A percentile compares a stretch with the other conserved stretches of the same genome.
phyloP scores from a whole-genome alignment of 768 basidiomycete species.

The Hysterangium stoloniferum region DNA sequence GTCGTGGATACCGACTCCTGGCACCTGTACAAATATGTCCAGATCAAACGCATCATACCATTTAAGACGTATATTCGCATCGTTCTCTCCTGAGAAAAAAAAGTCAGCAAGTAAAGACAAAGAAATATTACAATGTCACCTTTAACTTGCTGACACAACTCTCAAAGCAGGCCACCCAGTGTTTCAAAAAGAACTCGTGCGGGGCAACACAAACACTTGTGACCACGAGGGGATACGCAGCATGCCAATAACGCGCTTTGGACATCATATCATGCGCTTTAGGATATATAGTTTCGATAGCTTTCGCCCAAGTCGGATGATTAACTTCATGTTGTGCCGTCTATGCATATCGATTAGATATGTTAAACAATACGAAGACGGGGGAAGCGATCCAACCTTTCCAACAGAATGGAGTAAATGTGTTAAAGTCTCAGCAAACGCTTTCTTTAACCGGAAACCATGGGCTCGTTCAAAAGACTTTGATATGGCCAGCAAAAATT shows the following conservation, averaged over 20 bases:
- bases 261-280: conserved; percentile 78
- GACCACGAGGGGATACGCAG: conserved; percentile 78
- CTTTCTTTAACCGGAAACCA: conserved; percentile 71
- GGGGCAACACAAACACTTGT: conserved; percentile 84
- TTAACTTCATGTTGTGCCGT: conserved; percentile 95
- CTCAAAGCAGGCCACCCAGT: conserved; percentile 76
- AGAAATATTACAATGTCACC: conserved; percentile 33
- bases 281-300: conserved; percentile 75
- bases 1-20: conserved; percentile 76
- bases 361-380: conserved; percentile 1
- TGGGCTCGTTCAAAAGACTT: conserved; percentile 80
- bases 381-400: conserved; percentile 49
- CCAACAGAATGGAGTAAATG: conserved; percentile 79
- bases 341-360: conserved; percentile 31
- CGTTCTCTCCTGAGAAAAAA: conserved; percentile 63
- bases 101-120: conserved; percentile 12
- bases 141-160: conserved; percentile 68
- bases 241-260: conserved; percentile 85
- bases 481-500: conserved; percentile 80
- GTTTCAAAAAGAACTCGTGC: conserved; percentile 71
- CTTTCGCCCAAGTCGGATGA: conserved; percentile 90
- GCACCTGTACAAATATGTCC: conserved; percentile 95
- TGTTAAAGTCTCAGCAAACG: conserved; percentile 78
- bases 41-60: conserved; percentile 73
- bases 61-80: conserved; percentile 68